Base-by-base conservation (phyloP, 768 basidiomycete genomes). In the Boletus reticulatus region DNA sequence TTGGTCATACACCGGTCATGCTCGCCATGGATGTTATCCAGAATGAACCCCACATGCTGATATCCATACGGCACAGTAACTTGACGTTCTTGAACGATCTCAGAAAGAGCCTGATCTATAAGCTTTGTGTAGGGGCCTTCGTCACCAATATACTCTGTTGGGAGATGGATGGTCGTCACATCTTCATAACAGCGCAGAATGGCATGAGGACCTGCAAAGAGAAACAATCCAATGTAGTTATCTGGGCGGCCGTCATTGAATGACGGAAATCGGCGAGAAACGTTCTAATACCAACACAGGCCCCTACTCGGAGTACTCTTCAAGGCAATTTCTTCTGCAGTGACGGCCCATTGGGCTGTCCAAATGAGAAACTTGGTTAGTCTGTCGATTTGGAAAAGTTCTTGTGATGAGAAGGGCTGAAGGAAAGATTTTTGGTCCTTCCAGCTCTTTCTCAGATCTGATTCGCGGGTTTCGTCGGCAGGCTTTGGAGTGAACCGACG, bases 131-230 rank as follows among this genome's bases (percentile, higher is more conserved):
- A 24, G 8, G 49, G 44, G 9, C 56, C 52, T 20, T 55, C 24
- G 31, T 57, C 53, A 11, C 17, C 20, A 7, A 48, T 17, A 20
- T 51, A 22, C 36, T 12, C 41, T 10, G 6, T 48, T 4, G 46
- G 55, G 13, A 59, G 34, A 37, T 50, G 37, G 3, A 6, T 2
- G 1, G n/a, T 8, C 5, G 44, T 51, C 19, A 7, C 46, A 5
- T 59, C 56, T 39, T 57, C 45, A 29, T 47, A 32, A 29, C 57
- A 59, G 12, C 45, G 50, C 34, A 59, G 46, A 34, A 59, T 16
- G 19, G 34, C 6, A n/a, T 52, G 55, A 10, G 58, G 58, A n/a
- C 54, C 56, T 19, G 58, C 55, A 52, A 57, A 57, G 17, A 57
- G 55, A 38, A 16, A 57, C 31, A 52, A n/a, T 6, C 55, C 57